Evolutionary conservation across 1,284 basidiomycete species (phyloP).

Genomic region (Trametes hirsuta): DNA sequence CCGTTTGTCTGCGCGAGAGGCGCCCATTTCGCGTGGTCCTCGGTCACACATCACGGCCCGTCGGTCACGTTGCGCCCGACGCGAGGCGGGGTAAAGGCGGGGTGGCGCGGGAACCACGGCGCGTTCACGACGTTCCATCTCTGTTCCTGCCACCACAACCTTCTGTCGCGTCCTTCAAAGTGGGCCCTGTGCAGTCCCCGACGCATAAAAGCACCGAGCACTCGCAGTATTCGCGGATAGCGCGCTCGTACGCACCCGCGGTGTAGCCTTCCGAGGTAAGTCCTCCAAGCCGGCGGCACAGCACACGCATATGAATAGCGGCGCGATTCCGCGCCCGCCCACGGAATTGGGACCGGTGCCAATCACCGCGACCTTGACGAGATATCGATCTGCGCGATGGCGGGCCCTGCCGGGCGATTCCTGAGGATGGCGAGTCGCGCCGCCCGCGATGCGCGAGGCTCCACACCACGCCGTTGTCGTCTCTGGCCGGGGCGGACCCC

Average conservation of each 20-base stretch:
- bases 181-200: background rate
- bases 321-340: slow-evolving; percentile 5
- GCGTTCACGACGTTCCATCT: background rate
- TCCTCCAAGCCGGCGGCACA: slow-evolving; percentile 19
- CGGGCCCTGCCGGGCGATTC: slow-evolving; percentile 11
- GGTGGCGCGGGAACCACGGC: background rate
- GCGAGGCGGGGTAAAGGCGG: background rate
- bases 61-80: background rate
- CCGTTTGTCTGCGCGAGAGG: background rate
- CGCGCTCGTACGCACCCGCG: background rate
- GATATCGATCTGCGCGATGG: slow-evolving; percentile 29
- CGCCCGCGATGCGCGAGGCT: background rate
- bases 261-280: slow-evolving; percentile 11
- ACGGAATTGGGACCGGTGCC: slow-evolving; percentile 13
- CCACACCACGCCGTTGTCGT: slow-evolving; percentile 3
- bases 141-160: background rate
- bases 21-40: background rate
- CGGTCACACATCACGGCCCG: background rate
- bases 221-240: background rate
- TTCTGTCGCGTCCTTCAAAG: background rate
- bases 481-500: background rate
- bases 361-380: slow-evolving; percentile 18
- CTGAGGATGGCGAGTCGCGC: background rate
- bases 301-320: slow-evolving; percentile 1
- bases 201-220: background rate